A percentile compares a stretch with the other conserved stretches of the same genome.
phyloP scores from a whole-genome alignment of 2,329 filamentous ascomycete species.

The Lachnellula suecica region DNA sequence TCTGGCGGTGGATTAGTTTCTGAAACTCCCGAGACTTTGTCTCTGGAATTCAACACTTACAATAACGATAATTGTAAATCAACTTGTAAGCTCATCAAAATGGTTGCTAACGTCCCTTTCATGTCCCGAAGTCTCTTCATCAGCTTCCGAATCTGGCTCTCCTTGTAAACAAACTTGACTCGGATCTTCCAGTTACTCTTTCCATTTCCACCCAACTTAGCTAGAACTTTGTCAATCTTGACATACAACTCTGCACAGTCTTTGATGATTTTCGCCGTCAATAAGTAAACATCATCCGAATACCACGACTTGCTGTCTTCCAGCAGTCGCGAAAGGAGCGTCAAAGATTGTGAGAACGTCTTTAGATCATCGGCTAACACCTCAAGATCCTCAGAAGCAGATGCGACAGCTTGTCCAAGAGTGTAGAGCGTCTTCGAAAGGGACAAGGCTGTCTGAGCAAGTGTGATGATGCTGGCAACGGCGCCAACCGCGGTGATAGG shows the following conservation, averaged over 20 bases:
- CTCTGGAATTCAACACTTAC: conserved; percentile 9
- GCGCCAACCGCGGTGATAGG: conserved; percentile 18
- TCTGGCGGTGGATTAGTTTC: conserved; percentile 2
- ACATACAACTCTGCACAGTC: conserved; percentile 21
- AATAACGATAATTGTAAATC: conserved; percentile 25
- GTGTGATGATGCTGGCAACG: conserved; percentile 17
- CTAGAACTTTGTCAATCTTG: conserved; percentile 22
- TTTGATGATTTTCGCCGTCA: conserved; percentile 24
- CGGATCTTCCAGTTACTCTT: conserved; percentile 19
- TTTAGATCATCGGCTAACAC: conserved; percentile 18
- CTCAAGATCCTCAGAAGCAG: conserved; percentile 21
- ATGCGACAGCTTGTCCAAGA: conserved; percentile 17
- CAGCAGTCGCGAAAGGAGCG: conserved; percentile 16
- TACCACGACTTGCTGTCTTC: conserved; percentile 20
- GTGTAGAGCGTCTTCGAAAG: conserved; percentile 22
- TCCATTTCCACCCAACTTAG: conserved; percentile 18
- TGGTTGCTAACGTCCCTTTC: conserved; percentile 23
- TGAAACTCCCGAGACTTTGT: background rate
- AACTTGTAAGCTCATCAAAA: conserved; percentile 25
- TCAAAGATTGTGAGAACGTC: conserved; percentile 20
- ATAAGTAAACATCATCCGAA: conserved; percentile 22
- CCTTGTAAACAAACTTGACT: conserved; percentile 25
- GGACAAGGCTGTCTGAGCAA: conserved; percentile 19
- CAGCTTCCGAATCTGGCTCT: conserved; percentile 20
- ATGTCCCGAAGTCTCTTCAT: conserved; percentile 20